Evolutionary conservation across 805 yeast species (phyloP).

Genomic region (Ogataea philodendri): DNA sequence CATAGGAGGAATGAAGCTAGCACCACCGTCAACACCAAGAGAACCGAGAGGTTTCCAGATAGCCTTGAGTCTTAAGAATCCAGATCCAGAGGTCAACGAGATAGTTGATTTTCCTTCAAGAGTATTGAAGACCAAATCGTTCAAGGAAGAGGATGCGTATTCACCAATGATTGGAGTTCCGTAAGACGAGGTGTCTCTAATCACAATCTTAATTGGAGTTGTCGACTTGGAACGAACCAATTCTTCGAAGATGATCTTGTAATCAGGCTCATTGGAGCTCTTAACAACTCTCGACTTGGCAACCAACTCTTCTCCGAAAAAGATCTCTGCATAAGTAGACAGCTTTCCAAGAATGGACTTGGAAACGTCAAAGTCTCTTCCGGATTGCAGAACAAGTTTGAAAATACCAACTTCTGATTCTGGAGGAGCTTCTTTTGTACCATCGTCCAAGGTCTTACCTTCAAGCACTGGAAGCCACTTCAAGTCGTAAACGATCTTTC

Average conservation of each 20-base stretch:
- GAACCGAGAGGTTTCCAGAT: constrained; percentile 70
- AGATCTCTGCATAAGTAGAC: constrained; percentile 69
- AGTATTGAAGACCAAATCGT: constrained; percentile 51
- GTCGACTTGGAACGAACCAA: constrained; percentile 59
- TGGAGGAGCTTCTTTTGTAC: constrained; percentile 46
- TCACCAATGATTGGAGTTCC: constrained; percentile 51
- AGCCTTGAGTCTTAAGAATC: constrained; percentile 54
- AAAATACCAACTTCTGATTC: constrained; percentile 74
- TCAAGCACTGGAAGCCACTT: constrained; percentile 49
- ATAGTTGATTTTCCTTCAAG: constrained; percentile 51
- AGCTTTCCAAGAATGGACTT: constrained; percentile 50
- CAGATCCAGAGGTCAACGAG: constrained; percentile 47
- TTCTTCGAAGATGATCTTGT: constrained; percentile 62
- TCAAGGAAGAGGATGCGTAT: constrained; percentile 48
- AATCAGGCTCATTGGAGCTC: constrained; percentile 69
- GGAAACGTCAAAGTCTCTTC: constrained; percentile 53
- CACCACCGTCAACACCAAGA: constrained; percentile 41
- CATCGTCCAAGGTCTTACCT: constrained; percentile 46
- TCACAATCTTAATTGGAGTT: constrained; percentile 52
- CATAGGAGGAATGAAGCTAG: constrained; percentile 53
- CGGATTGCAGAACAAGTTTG: constrained; percentile 60
- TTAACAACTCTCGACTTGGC: constrained; percentile 60
- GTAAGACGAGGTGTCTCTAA: constrained; percentile 59
- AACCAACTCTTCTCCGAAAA: constrained; percentile 53
- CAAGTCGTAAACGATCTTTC: constrained; percentile 56